Conservation (phyloP, 805 yeast species). For the Yamadazyma philogaea region DNA sequence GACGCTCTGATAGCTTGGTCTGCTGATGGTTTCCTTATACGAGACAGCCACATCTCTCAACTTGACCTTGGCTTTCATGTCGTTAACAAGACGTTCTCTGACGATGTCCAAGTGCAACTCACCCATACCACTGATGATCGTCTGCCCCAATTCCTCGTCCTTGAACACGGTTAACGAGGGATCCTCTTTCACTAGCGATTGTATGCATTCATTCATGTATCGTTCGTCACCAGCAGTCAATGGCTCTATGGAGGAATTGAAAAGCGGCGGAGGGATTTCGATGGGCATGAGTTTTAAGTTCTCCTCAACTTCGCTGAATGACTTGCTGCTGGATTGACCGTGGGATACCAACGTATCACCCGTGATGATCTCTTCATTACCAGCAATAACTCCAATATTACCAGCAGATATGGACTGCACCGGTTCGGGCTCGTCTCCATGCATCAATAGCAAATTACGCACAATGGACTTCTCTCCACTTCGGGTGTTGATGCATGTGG, state of each 20-base stretch:
- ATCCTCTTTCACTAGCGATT: slow-evolving; percentile 74
- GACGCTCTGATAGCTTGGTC: slow-evolving; percentile 20
- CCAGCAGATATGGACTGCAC: slow-evolving; percentile 66
- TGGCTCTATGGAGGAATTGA: slow-evolving; percentile 82
- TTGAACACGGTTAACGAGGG: slow-evolving; percentile 73
- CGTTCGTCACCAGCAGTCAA: slow-evolving; percentile 75
- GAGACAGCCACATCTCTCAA: slow-evolving; percentile 86
- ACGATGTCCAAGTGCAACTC: slow-evolving; percentile 92
- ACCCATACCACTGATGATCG: slow-evolving; percentile 93
- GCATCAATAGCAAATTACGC: slow-evolving; percentile 73
- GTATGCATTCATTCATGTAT: slow-evolving; percentile 67
- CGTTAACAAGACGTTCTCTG: slow-evolving; percentile 70
- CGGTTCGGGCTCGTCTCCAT: slow-evolving; percentile 81
- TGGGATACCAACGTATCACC: slow-evolving; percentile 86
- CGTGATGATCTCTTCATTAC: slow-evolving; percentile 68
- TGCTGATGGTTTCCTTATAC: slow-evolving; percentile 65
- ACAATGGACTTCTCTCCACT: slow-evolving; percentile 65
- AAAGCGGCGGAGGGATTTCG: slow-evolving; percentile 86
- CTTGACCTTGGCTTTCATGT: slow-evolving; percentile 76
- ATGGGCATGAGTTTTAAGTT: slow-evolving; percentile 67
- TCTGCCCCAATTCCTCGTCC: slow-evolving; percentile 87
- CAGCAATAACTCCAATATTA: slow-evolving; percentile 87
- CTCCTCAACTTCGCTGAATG: slow-evolving; percentile 43
- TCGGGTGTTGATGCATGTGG: slow-evolving; percentile 63
- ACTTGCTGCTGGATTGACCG: slow-evolving; percentile 40